Conservation (phyloP, 441 rosid genomes). For the Gossypium gossypioides region DNA sequence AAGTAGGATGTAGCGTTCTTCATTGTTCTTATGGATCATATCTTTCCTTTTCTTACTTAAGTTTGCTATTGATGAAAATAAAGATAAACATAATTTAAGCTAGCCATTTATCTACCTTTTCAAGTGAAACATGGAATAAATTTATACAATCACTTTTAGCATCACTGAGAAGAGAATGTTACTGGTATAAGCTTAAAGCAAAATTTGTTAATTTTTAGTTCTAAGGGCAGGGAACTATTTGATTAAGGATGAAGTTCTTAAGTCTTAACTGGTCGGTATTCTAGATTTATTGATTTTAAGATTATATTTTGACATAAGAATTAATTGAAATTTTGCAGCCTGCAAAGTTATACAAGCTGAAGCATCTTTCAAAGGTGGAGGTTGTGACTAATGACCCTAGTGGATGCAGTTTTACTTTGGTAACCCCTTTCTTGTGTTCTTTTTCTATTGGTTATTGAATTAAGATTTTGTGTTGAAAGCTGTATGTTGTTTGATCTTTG, state of each 20-base stretch:
- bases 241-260: neutral
- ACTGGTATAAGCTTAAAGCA: neutral
- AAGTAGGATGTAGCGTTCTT: neutral
- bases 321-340: conserved; percentile 44
- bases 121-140: neutral
- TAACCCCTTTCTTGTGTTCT: conserved; percentile 22
- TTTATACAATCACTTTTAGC: neutral
- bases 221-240: neutral
- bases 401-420: conserved; percentile 95
- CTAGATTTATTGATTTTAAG: conserved; percentile 11
- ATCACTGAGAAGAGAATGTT: neutral
- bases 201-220: neutral
- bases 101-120: neutral
- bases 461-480: neutral
- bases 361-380: conserved; percentile 92
- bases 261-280: neutral
- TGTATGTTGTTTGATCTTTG: neutral
- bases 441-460: neutral
- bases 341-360: conserved; percentile 86
- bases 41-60: neutral
- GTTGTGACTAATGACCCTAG: conserved; percentile 92
- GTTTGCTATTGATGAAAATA: neutral
- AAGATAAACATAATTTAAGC: neutral
- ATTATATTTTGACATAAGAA: conserved; percentile 17
- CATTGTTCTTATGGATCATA: neutral